Base-by-base conservation (phyloP, 2,329 filamentous ascomycete species). In the Diaporthe eres region DNA sequence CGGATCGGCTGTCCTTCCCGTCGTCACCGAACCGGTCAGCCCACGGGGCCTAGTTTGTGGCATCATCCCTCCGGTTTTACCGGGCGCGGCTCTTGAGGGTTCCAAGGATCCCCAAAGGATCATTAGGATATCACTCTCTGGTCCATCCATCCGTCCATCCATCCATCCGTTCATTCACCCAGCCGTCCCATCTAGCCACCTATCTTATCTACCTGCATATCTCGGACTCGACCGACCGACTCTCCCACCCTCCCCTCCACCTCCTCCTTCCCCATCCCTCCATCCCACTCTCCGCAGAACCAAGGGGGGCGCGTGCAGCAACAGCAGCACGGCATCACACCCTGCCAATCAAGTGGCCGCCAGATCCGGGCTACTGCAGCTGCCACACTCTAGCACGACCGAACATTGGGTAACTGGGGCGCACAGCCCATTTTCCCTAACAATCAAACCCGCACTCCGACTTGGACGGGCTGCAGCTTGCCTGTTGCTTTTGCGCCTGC, bases 301-400 rank as follows among this genome's bases (percentile, higher is more conserved):
- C 31, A 51, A 68, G 47, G 42, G 63, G 63, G 28, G 42, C 31
- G 22, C 63, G 44, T 47, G 19, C 58, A 42, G 60, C 60, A 63
- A 31, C 63, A 37, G 44, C 55, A 68, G 65, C 65, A 68, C 65
- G 65, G 47, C 47, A 53, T 68, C 65, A 53, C 47, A 53, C 44
- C 47, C 47, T 68, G 65, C 65, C 65, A 68, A 68, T 68, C 65
- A 68, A 19, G 65, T 51, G 31, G 47, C 31, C 34, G 31, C n/a
- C 65, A 37, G 19, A 51, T 37, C 65, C 47, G 65, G 65, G 65
- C 65, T 68, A 68, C 65, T 68, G 65, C 65, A 68, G 65, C 65
- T 68, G 65, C 65, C 65, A 68, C 65, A 68, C 65, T 53, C 65
- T 68, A 53, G 47, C 47, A 68, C 65, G 47, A 68, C 65, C 65